Percentiles rank a stretch among this genome's conserved stretches.
phyloP scores from a whole-genome alignment of 108 stramenopile genomes.

The Fragilariopsis cylindrus region DNA sequence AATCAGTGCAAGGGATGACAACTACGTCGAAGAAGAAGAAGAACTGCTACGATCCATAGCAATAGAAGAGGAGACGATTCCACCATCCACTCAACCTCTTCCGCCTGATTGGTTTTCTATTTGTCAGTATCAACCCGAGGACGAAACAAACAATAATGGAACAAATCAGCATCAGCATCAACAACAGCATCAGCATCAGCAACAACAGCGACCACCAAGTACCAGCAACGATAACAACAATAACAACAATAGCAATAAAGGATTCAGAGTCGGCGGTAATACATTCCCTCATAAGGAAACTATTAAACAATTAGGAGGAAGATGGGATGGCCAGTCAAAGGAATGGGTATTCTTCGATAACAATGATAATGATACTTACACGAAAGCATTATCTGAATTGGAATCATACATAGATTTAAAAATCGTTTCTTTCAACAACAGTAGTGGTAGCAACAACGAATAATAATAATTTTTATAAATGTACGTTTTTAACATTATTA shows the following conservation, averaged over 20 bases:
- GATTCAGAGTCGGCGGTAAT: constrained; percentile 5
- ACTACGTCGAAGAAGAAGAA: too few species aligned
- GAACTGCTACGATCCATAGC: neutral
- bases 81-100: too few species aligned
- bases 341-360: constrained; percentile 11
- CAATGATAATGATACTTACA: neutral
- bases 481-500: too few species aligned
- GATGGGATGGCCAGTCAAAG: neutral
- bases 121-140: neutral
- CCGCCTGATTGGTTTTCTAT: too few species aligned
- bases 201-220: neutral
- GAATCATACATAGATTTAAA: constrained; percentile 3
- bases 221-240: neutral
- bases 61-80: constrained; percentile 1
- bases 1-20: too few species aligned
- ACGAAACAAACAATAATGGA: neutral
- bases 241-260: neutral
- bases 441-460: neutral
- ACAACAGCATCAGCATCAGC: neutral
- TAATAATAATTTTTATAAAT: too few species aligned
- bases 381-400: neutral
- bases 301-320: constrained; percentile 6
- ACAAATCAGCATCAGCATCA: neutral
- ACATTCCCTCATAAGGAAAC: constrained; percentile 7
- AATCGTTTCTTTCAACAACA: neutral